Percentiles rank a stretch among this genome's conserved stretches.
These are phyloP conservation scores for Sclerotinia subarctica DNA, from an alignment of 2,329 filamentous ascomycete species.

Conservation along the genomic window DNA sequence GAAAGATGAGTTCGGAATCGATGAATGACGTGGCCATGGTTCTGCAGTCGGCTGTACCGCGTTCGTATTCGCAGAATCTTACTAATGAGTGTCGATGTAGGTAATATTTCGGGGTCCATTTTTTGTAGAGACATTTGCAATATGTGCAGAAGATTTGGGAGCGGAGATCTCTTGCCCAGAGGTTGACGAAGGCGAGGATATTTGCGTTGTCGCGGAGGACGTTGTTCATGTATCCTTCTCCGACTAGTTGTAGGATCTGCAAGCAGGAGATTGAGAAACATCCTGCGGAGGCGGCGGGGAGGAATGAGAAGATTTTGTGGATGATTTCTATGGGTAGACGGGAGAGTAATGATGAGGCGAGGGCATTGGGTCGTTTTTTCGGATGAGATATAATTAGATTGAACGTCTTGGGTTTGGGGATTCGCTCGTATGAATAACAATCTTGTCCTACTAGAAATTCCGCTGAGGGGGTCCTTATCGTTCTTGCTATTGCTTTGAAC, in stretches of 20 bases:
- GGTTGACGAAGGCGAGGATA: background rate
- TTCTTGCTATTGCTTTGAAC: background rate
- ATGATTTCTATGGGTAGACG: background rate
- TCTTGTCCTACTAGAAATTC: background rate
- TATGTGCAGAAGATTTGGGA: background rate
- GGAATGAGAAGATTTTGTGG: background rate
- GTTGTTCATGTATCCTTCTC: background rate
- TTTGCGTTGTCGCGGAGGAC: background rate
- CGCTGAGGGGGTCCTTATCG: background rate
- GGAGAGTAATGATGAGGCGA: background rate
- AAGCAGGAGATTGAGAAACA: background rate
- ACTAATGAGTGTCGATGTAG: accelerated
- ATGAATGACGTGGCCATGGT: too few species aligned
- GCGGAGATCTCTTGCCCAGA: background rate
- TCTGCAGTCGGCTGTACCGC: too few species aligned
- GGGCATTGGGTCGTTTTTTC: background rate
- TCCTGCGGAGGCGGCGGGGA: background rate
- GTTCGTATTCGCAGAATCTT: too few species aligned
- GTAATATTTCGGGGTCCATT: background rate
- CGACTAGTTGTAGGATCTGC: background rate
- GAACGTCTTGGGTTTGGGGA: too few species aligned
- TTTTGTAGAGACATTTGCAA: background rate
- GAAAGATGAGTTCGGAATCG: too few species aligned
- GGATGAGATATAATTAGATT: background rate
- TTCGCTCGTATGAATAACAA: background rate